Percentiles rank a stretch among this genome's conserved stretches.
phyloP scores from a whole-genome alignment of 495 filamentous ascomycete species.

The Hypoxylon crocopeplum region DNA sequence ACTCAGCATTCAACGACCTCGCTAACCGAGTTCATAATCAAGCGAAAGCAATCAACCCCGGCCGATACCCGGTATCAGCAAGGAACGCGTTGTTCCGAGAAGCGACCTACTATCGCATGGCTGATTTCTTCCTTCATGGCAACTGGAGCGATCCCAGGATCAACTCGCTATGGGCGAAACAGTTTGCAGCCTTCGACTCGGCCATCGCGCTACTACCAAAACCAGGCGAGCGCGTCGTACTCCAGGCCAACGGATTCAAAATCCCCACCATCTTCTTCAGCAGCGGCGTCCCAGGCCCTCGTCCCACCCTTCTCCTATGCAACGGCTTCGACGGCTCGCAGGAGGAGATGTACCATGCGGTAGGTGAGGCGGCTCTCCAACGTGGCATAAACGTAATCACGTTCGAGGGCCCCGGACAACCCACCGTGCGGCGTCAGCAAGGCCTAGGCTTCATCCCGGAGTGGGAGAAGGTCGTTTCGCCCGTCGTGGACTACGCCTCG shows the following conservation, averaged over 20 bases:
- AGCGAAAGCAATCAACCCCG: slow-evolving; percentile 11
- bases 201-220: slow-evolving; percentile 51
- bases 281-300: slow-evolving; percentile 13
- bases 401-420: slow-evolving; percentile 62
- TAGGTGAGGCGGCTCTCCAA: slow-evolving; percentile 43
- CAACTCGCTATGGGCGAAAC: slow-evolving; percentile 70
- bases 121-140: slow-evolving; percentile 54
- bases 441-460: too few species aligned
- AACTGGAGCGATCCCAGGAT: slow-evolving; percentile 45
- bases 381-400: slow-evolving; percentile 60
- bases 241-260: slow-evolving; percentile 43
- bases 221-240: slow-evolving; percentile 45
- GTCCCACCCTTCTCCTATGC: slow-evolving; percentile 48
- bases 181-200: slow-evolving; percentile 69
- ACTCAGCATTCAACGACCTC: slow-evolving; percentile 41
- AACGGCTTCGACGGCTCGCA: slow-evolving; percentile 52
- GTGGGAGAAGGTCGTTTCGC: too few species aligned
- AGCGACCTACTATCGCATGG: slow-evolving; percentile 52
- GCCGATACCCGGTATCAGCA: slow-evolving; percentile 39
- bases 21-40: slow-evolving; percentile 34
- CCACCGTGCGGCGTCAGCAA: too few species aligned
- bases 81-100: slow-evolving; percentile 46
- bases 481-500: too few species aligned
- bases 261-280: slow-evolving; percentile 43
- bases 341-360: slow-evolving; percentile 53